Evolutionary conservation across 2,329 filamentous ascomycete genomes (phyloP).

Genomic region (Biscogniauxia marginata): DNA sequence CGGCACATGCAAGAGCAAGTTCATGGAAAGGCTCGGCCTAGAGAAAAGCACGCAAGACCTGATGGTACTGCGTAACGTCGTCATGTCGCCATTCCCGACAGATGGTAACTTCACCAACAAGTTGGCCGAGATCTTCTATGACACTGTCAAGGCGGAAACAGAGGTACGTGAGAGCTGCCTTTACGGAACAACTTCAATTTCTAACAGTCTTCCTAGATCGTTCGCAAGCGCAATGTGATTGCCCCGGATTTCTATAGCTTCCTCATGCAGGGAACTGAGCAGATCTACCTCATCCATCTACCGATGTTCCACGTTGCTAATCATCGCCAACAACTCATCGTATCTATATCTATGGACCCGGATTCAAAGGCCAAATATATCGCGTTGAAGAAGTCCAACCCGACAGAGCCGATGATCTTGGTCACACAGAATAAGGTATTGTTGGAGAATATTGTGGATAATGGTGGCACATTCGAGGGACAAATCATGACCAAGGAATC

Average conservation of each 20-base stretch:
- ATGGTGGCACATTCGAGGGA: slow-evolving; percentile 24
- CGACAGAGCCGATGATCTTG: slow-evolving; percentile 28
- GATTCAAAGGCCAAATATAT: slow-evolving; percentile 21
- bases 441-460: slow-evolving; percentile 22
- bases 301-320: slow-evolving; percentile 41
- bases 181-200: not conserved
- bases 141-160: slow-evolving; percentile 31
- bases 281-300: slow-evolving; percentile 35
- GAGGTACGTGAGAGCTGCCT: slow-evolving; percentile 10
- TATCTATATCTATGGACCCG: slow-evolving; percentile 29
- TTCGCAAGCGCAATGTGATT: slow-evolving; percentile 36
- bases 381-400: slow-evolving; percentile 24
- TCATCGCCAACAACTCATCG: slow-evolving; percentile 39
- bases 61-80: slow-evolving; percentile 46
- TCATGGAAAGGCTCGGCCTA: slow-evolving; percentile 41
- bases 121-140: slow-evolving; percentile 34
- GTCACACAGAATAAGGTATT: slow-evolving; percentile 26
- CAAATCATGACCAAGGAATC: slow-evolving; percentile 31
- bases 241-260: slow-evolving; percentile 37
- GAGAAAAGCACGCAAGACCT: slow-evolving; percentile 34
- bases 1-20: slow-evolving; percentile 39
- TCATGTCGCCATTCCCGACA: slow-evolving; percentile 46
- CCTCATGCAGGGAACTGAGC: slow-evolving; percentile 35
- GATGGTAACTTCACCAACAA: slow-evolving; percentile 39
- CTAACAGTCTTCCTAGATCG: slow-evolving; percentile 18